phyloP scores from a whole-genome alignment of 2,329 filamentous ascomycete species.

The Fusarium pilosicola region DNA sequence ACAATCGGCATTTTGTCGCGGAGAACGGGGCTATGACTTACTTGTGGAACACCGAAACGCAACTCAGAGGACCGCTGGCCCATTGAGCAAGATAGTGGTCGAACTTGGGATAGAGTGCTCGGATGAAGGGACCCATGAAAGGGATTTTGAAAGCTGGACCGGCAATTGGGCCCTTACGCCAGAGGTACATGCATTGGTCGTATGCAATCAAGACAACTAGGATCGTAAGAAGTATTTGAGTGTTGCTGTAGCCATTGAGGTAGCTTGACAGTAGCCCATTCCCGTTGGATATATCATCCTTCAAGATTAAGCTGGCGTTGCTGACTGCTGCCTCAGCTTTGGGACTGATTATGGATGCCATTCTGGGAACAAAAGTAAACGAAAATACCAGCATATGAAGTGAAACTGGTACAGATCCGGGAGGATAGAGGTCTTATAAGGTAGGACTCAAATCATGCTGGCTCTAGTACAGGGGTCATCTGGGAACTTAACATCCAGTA shows the following conservation, averaged over 20 bases:
- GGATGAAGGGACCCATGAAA: constrained; percentile 79
- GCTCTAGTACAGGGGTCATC: too few species aligned
- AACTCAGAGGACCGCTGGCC: constrained; percentile 81
- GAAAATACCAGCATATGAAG: rapidly evolving
- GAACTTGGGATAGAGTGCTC: constrained; percentile 80
- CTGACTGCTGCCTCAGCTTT: neutral
- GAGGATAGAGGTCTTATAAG: neutral
- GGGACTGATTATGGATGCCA: constrained; percentile 5
- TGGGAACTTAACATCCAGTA: neutral
- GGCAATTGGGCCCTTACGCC: constrained; percentile 69
- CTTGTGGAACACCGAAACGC: constrained; percentile 89
- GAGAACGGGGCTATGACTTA: constrained; percentile 47
- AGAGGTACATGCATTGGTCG: constrained; percentile 65
- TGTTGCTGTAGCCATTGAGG: constrained; percentile 6
- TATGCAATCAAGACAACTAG: constrained; percentile 50
- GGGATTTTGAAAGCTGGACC: constrained; percentile 72
- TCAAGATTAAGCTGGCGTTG: constrained; percentile 1
- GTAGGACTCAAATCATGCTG: neutral
- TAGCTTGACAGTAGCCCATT: constrained; percentile 20
- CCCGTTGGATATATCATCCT: neutral
- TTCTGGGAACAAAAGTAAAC: neutral
- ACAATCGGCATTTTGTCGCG: neutral
- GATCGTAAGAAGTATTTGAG: constrained; percentile 42
- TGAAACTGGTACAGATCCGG: neutral
- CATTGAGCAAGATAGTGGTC: constrained; percentile 79